Percentiles rank a stretch among this genome's conserved stretches.
Conservation (phyloP, 1,139 yeast species). For the Schizosaccharomyces versatilis region DNA sequence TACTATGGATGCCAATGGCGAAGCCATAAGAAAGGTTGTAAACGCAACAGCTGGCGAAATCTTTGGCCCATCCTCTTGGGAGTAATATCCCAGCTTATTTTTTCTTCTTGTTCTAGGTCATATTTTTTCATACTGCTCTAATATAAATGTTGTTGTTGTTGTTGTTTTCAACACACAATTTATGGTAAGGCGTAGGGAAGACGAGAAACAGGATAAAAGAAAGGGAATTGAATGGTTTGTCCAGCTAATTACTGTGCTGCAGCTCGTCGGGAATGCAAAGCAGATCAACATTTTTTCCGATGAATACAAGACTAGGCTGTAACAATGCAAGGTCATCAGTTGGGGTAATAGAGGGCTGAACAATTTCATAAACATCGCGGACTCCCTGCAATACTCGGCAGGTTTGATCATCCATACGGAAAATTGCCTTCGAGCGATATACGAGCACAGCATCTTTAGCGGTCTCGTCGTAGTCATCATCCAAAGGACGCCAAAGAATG, state of each 20-base stretch:
- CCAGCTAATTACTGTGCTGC: too few relatives aligned
- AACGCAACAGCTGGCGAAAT: conserved; percentile 17
- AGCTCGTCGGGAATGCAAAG: too few relatives aligned
- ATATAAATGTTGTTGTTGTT: too few relatives aligned
- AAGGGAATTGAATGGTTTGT: too few relatives aligned
- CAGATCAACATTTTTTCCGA: background rate
- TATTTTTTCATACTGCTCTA: too few relatives aligned
- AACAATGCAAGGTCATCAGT: conserved; percentile 13
- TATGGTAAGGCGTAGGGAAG: too few relatives aligned
- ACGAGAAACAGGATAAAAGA: too few relatives aligned
- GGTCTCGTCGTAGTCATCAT: conserved; percentile 15
- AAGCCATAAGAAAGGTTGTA: conserved; percentile 15
- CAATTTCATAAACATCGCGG: conserved; percentile 68
- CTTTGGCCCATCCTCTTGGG: conserved; percentile 19
- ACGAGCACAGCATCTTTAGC: conserved; percentile 26
- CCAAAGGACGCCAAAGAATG: conserved; percentile 39
- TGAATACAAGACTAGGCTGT: conserved; percentile 1
- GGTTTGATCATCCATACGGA: conserved; percentile 27
- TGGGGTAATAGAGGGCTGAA: conserved; percentile 24
- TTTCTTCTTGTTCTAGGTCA: background rate
- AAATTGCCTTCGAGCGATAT: conserved; percentile 62
- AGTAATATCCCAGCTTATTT: background rate
- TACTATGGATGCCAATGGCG: conserved; percentile 17
- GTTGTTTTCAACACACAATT: too few relatives aligned
- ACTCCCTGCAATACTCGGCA: conserved; percentile 67